phyloP scores from a whole-genome alignment of 1,284 basidiomycete genomes.

The Crocinoboletus sp. region DNA sequence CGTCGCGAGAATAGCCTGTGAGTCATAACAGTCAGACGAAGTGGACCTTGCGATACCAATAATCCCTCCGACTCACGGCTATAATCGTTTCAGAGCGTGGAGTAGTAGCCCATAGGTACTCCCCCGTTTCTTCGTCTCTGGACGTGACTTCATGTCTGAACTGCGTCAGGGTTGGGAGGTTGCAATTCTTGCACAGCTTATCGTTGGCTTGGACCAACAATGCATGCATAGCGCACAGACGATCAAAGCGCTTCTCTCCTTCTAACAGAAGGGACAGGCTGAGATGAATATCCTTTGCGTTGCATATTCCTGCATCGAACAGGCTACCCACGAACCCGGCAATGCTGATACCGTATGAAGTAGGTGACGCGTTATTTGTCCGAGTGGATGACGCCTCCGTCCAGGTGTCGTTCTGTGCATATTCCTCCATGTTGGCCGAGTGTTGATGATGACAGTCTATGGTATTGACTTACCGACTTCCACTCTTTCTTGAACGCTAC shows the following conservation, averaged over 20 bases:
- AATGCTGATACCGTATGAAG: conserved; percentile 24
- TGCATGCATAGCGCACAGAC: conserved; percentile 30
- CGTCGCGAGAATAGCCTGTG: conserved; percentile 25
- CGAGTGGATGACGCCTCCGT: not conserved
- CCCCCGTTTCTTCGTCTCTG: conserved; percentile 10
- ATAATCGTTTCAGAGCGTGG: conserved; percentile 16
- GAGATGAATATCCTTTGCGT: conserved; percentile 24
- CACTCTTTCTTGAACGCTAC: conserved; percentile 22
- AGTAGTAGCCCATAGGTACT: conserved; percentile 21
- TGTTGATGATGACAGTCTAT: not conserved
- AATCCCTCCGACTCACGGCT: conserved; percentile 14
- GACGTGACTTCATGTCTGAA: conserved; percentile 16
- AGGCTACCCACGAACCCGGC: conserved; percentile 33
- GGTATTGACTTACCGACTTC: conserved; percentile 20
- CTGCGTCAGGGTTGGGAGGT: conserved; percentile 13
- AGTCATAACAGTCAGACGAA: conserved; percentile 1
- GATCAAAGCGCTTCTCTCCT: conserved; percentile 20
- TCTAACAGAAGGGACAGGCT: conserved; percentile 26
- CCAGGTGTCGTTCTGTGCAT: conserved; percentile 19
- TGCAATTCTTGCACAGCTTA: conserved; percentile 31
- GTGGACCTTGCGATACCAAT: not conserved
- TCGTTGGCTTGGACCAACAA: conserved; percentile 27
- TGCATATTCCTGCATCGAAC: conserved; percentile 22
- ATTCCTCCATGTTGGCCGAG: not conserved
- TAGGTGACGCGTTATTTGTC: conserved; percentile 1